A percentile compares a stretch with the other conserved stretches of the same genome.
phyloP scores from a whole-genome alignment of 2,329 filamentous ascomycete genomes.

The Thielaviopsis ethacetica region DNA sequence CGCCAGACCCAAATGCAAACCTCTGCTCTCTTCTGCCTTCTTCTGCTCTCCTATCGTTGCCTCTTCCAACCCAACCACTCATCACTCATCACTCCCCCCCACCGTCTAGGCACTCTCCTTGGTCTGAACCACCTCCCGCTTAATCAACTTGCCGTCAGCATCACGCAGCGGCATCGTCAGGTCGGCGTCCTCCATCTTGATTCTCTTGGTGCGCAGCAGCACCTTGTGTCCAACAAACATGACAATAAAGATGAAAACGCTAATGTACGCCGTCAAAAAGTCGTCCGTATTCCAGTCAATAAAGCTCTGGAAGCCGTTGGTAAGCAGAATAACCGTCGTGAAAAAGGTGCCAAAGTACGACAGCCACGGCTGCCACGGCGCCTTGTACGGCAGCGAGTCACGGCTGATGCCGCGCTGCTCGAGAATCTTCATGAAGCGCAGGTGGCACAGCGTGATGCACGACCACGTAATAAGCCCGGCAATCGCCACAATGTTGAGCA shows the following conservation, averaged over 20 bases:
- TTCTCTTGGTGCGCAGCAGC: constrained; percentile 23
- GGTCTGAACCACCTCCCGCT: neutral
- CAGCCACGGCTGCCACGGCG: constrained; percentile 45
- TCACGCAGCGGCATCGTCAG: constrained; percentile 13
- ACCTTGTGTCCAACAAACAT: constrained; percentile 46
- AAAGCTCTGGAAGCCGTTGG: constrained; percentile 53
- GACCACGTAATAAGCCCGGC: constrained; percentile 57
- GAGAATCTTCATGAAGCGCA: constrained; percentile 48
- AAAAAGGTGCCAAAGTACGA: constrained; percentile 51
- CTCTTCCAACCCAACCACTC: too few species aligned
- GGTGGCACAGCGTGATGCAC: constrained; percentile 46
- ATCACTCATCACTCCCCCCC: too few species aligned
- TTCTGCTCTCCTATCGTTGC: too few species aligned
- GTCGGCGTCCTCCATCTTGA: constrained; percentile 23
- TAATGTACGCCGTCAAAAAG: constrained; percentile 51
- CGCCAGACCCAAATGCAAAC: neutral
- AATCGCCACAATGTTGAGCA: constrained; percentile 53
- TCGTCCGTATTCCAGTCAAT: constrained; percentile 42
- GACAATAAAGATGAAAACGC: constrained; percentile 44
- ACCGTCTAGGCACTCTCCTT: too few species aligned
- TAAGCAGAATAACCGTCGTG: constrained; percentile 46
- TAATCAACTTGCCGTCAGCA: neutral
- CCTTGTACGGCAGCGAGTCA: constrained; percentile 40
- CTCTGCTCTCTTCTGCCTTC: too few species aligned
- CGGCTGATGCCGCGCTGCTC: constrained; percentile 39